phyloP scores from a whole-genome alignment of 768 basidiomycete species.

The Kwoniella sp. region DNA sequence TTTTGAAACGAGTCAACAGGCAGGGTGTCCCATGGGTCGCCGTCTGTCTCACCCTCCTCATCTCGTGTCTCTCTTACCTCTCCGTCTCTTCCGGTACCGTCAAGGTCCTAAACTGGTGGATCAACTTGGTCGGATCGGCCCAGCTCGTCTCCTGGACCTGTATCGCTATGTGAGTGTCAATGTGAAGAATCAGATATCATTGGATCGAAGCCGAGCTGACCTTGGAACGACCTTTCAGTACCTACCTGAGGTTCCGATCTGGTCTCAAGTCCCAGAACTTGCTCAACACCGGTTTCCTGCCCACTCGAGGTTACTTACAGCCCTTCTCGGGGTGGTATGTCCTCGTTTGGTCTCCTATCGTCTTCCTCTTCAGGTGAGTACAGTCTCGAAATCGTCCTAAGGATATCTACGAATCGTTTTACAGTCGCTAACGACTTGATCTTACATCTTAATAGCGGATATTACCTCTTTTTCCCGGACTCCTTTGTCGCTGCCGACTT shows the following conservation, averaged over 20 bases:
- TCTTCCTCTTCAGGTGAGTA: slow-evolving; percentile 32
- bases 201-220: slow-evolving; percentile 3
- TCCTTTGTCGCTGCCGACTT: slow-evolving; percentile 27
- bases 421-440: neutral
- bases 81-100: slow-evolving; percentile 43
- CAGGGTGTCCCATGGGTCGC: slow-evolving; percentile 33
- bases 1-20: slow-evolving; percentile 26
- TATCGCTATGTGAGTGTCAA: slow-evolving; percentile 28
- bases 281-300: slow-evolving; percentile 21
- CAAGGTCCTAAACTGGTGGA: slow-evolving; percentile 46
- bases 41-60: slow-evolving; percentile 28
- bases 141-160: slow-evolving; percentile 38
- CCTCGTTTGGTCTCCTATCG: slow-evolving; percentile 25
- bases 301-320: slow-evolving; percentile 18
- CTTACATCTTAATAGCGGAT: slow-evolving; percentile 17
- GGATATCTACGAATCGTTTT: neutral
- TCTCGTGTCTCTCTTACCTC: slow-evolving; percentile 38
- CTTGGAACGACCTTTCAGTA: slow-evolving; percentile 11
- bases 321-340: slow-evolving; percentile 31
- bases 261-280: slow-evolving; percentile 41
- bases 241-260: slow-evolving; percentile 40
- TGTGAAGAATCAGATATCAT: neutral
- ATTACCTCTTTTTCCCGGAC: slow-evolving; percentile 31
- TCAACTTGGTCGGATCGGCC: slow-evolving; percentile 38
- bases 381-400: neutral